Percentiles rank a stretch among this genome's conserved stretches.
phyloP scores from a whole-genome alignment of 116 monocot species.

The Dioscorea cayenensis region DNA sequence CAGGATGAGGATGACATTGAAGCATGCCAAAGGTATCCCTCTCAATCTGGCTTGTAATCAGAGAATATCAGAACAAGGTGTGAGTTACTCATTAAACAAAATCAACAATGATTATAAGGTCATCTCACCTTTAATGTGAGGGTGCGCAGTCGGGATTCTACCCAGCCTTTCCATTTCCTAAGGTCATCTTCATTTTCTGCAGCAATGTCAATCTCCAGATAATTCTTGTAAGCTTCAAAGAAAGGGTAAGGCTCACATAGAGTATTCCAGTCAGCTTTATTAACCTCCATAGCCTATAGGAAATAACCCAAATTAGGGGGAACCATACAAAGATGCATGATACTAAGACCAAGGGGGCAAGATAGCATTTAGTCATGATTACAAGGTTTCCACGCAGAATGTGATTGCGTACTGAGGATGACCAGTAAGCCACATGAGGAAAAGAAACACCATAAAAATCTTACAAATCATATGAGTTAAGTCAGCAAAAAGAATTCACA shows the following conservation, averaged over 20 bases:
- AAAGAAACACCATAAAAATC: no score
- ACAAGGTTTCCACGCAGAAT: no score
- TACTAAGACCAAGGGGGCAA: no score
- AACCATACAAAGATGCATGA: no score
- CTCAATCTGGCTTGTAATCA: constrained; percentile 54
- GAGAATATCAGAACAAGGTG: background rate
- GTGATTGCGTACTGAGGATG: no score
- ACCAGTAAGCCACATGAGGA: no score
- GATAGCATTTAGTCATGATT: no score
- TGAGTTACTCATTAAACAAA: background rate
- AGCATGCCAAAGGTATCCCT: constrained; percentile 76
- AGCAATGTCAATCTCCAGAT: constrained; percentile 73
- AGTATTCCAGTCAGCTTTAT: constrained; percentile 60
- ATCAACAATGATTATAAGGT: background rate
- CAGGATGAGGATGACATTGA: constrained; percentile 81
- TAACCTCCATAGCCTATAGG: constrained; percentile 68
- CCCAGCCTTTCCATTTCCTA: constrained; percentile 95
- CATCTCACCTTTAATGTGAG: constrained; percentile 70
- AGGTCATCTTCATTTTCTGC: constrained; percentile 86
- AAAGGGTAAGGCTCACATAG: constrained; percentile 83
- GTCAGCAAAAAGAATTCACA: no score
- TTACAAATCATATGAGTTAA: no score
- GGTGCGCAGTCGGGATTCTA: constrained; percentile 83
- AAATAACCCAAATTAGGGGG: background rate
- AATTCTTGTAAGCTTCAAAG: constrained; percentile 88